Conservation (phyloP, 2,329 filamentous ascomycete species). For the Dothidotthia symphoricarpi region DNA sequence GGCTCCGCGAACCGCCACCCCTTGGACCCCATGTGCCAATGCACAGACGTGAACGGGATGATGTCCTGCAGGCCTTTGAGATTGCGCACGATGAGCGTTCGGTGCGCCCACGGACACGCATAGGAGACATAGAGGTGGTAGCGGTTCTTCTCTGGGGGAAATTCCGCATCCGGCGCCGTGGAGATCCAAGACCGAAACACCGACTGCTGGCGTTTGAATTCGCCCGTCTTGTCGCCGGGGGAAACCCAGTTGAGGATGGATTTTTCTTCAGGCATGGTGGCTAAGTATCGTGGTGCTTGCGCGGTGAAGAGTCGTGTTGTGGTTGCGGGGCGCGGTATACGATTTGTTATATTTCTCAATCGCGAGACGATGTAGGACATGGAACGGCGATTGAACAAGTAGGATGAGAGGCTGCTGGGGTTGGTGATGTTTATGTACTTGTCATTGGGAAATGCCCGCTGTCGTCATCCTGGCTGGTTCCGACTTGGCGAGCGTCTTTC, state of each 20-base stretch:
- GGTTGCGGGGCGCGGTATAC: conserved; percentile 9
- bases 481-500: conserved; percentile 22
- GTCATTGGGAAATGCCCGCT: conserved; percentile 18
- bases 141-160: conserved; percentile 79
- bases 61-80: conserved; percentile 90
- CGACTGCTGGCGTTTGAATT: conserved; percentile 87
- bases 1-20: conserved; percentile 80
- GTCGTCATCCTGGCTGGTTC: conserved; percentile 10
- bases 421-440: conserved; percentile 17
- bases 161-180: conserved; percentile 67
- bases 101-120: conserved; percentile 91
- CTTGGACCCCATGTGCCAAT: conserved; percentile 79
- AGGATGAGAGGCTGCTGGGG: not conserved
- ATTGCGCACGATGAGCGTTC: conserved; percentile 81
- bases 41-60: conserved; percentile 76
- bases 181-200: conserved; percentile 81
- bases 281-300: conserved; percentile 1
- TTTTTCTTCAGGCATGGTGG: conserved; percentile 26
- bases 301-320: conserved; percentile 12
- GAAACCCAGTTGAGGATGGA: conserved; percentile 80
- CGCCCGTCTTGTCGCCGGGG: conserved; percentile 73
- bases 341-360: conserved; percentile 12
- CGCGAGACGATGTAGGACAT: conserved; percentile 22
- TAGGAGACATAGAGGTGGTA: conserved; percentile 97
- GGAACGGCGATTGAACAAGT: conserved; percentile 3